Evolutionary conservation across 106 monocot genomes (phyloP), one percentile per base, ranked within the genome.

Genomic region (Dactylorhiza incarnata): DNA sequence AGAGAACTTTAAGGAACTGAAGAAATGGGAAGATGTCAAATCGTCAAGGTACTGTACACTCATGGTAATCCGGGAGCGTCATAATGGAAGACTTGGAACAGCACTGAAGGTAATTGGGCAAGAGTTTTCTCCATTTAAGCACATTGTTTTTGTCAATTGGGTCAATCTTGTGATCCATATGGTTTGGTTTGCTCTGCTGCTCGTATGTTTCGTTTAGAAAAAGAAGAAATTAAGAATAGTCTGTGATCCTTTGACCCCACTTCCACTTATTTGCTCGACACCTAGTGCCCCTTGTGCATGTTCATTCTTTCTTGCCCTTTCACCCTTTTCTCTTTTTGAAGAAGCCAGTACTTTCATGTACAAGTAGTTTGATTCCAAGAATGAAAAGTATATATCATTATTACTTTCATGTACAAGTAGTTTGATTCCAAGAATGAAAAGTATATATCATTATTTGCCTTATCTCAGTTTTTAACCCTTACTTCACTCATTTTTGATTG

Each of bases 21-120:
- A 85, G 78, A 99, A 85, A 86, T 99, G 97, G 97, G 97, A 85
- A 47, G 94, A 99, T 74, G 71, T 88, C 43, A 94, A 84, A 83
- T 87, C 87, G 19, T 53, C 82, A 23, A 99, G 88, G 58, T 94
- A 89, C 73, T 61, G 80, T 71, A 78, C 89, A 82, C 83, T 99
- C 2, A 58, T 82, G 26, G 83, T 93, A 10, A 24, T 88, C 49
- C 82, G 84, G 26, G 93, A 97, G 72, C 81, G 79, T 50, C 87
- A 72, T 3, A 80, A 74, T 76, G 77, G 87, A 84, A 87, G 90
- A 73, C 77, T 89, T 54, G 96, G 93, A 78, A 93, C 82, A n/a
- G 86, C 93, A 71, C 80, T 96, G 61, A 96, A 93, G 96, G 93
- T 91, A 80, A 72, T 37, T 37, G 68, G 0, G 8, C 16, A 12